Base-by-base conservation (phyloP, 2,329 filamentous ascomycete genomes). In the Teratosphaeria zuluensis region DNA sequence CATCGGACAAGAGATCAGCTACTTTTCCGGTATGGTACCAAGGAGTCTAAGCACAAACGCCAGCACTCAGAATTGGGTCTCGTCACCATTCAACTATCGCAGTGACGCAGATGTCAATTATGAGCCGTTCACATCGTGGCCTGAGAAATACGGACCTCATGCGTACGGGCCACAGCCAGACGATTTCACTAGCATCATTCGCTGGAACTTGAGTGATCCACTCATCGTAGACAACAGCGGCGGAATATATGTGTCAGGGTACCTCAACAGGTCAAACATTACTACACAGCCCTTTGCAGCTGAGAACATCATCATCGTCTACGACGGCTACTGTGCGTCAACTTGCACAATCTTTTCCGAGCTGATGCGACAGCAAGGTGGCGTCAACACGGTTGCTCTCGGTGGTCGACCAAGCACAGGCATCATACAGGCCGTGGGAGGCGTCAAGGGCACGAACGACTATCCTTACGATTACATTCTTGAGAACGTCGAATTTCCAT, bases 171-270 rank as follows among this genome's bases (percentile, higher is more conserved):
- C 70, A 2, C 70, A 80, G 46, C 75, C 77, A 52, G 83, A 84
- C 57, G 75, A 77, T 54, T 86, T 81, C 74, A 84, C 81, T 62
- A 79, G 62, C 71, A 80, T 80, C 70, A 80, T 76, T 76, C 78
- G 81, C 70, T 85, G 76, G 76, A 70, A 79, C 46, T 66, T 70
- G 12, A 75, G 72, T 57, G 77, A 78, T 59, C 74, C 78, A 32
- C 75, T 68, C 24, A 74, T 64, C 51, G 70, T 56, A 62, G 67
- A 57, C 63, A 76, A 70, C 57, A 65, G 64, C 52, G 67, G 69
- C 2, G 72, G 72, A 5, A 71, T 74, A 56, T 62, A 68, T 59
- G 60, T 83, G 56, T 77, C 76, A 2, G 81, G 80, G 54, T 82
- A 81, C 65, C 72, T 76, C 54, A 75, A 74, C 62, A 75, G 76